Evolutionary conservation across 176 grass and related monocot species (phyloP).

Genomic region (Urochloa ruziziensis): DNA sequence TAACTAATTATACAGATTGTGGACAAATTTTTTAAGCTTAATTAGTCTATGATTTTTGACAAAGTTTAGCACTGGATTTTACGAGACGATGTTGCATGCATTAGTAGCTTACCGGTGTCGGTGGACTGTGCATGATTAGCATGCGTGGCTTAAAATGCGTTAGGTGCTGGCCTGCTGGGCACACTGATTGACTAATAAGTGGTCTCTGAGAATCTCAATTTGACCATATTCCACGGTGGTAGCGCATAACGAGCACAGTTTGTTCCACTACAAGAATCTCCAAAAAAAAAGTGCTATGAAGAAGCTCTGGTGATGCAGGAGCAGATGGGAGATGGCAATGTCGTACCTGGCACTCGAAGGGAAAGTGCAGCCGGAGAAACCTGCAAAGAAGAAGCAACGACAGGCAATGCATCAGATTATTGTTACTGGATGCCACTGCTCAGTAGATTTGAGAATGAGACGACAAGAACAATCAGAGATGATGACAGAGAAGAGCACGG

Average conservation of each 20-base stretch:
- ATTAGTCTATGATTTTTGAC: no score
- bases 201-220: not conserved
- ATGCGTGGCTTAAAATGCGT: not conserved
- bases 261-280: not conserved
- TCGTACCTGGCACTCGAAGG: slow-evolving; percentile 69
- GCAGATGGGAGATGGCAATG: not conserved
- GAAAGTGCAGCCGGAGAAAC: slow-evolving; percentile 65
- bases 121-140: not conserved
- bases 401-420: not conserved
- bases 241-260: not conserved
- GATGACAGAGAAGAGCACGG: not conserved
- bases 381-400: slow-evolving; percentile 2
- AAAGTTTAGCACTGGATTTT: no score
- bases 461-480: not conserved
- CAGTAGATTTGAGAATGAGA: not conserved
- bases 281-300: not conserved
- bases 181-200: slow-evolving; percentile 15
- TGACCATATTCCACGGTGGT: not conserved
- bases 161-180: not conserved
- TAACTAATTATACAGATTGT: no score
- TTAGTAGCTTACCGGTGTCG: slow-evolving; percentile 1
- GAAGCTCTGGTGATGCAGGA: not conserved
- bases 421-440: no score
- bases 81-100: no score
- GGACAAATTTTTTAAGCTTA: no score